Conservation (phyloP, 108 stramenopile species). For the Nitzschia inconspicua region DNA sequence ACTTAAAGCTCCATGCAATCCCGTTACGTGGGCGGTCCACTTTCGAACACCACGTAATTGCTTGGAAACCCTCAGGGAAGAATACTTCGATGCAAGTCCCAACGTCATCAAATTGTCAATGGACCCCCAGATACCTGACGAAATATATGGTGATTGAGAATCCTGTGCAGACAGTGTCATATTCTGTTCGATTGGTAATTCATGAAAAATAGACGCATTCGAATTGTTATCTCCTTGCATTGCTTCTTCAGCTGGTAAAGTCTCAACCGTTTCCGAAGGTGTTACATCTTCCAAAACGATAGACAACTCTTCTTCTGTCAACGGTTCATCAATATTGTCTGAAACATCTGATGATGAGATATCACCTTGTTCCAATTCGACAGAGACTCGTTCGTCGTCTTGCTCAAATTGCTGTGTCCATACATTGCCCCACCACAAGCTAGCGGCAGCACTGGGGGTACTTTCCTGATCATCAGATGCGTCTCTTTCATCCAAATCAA, state of each 20-base stretch:
- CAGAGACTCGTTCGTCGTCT: too few species aligned
- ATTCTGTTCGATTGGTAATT: too few species aligned
- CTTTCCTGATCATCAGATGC: too few species aligned
- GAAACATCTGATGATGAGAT: neutral
- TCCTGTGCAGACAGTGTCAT: neutral
- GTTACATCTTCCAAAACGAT: neutral
- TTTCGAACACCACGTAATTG: conserved; percentile 65
- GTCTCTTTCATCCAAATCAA: too few species aligned
- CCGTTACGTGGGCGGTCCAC: conserved; percentile 54
- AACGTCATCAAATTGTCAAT: conserved; percentile 29
- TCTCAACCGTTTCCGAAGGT: neutral
- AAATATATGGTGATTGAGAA: neutral
- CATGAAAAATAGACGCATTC: neutral
- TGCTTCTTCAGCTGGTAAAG: neutral
- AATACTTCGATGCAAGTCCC: conserved; percentile 8
- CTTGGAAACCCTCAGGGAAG: conserved; percentile 10
- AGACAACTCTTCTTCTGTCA: neutral
- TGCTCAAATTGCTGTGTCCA: too few species aligned
- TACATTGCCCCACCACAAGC: too few species aligned
- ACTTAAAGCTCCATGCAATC: conserved; percentile 82
- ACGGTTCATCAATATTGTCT: neutral
- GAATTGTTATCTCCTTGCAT: neutral
- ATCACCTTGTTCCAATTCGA: too few species aligned
- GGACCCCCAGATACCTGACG: conserved; percentile 13
- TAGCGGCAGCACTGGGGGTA: too few species aligned